Evolutionary conservation across 2,329 filamentous ascomycete species (phyloP), one percentile per base, ranked within the genome.

Genomic region (Cryphonectria radicalis): DNA sequence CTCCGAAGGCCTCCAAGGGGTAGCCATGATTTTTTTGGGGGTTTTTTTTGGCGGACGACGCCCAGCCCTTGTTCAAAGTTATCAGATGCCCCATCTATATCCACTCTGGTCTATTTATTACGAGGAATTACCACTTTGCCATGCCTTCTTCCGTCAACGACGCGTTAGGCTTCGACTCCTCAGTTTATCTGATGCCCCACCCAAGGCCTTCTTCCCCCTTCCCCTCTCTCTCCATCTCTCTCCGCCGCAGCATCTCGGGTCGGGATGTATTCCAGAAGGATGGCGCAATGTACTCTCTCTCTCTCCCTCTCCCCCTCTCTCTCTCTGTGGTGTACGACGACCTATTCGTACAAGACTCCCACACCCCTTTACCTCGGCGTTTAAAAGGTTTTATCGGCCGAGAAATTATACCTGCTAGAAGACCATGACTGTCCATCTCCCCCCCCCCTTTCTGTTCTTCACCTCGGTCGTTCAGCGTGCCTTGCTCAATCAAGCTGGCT

Each of bases 61-160:
- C 50, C 22, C 63, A 73, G 68, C 71, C 71, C 46, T 46, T 46
- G 71, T 70, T 37, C 68, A 72, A 72, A 69, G 63, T 73, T 71
- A 73, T 73, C 71, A 66, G 71, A 73, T 73, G 69, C 71, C 71
- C 71, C 71, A 63, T 69, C 57, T 11, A 32, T 25, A 55, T 57
- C 68, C 68, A 70, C 68, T 55, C 25, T 66, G 42, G 35, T 32
- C 57, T 50, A 37, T 62, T 62, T 66, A 17, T 66, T 57, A 55
- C 57, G 62, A 66, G 28, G 40, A 4, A 62, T 32, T 35, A 14
- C 28, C 25, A 32, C 25, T 59, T 35, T 4, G 17, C 55, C 14
- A 8, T 8, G 55, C 7, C 42, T 14, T 46, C n/a, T 53, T 6
- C 63, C 42, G 25, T 35, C 25, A 3, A 32, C 13, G 53, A 57